Base-by-base conservation (phyloP, 2,329 filamentous ascomycete species). In the Zasmidium cellare region DNA sequence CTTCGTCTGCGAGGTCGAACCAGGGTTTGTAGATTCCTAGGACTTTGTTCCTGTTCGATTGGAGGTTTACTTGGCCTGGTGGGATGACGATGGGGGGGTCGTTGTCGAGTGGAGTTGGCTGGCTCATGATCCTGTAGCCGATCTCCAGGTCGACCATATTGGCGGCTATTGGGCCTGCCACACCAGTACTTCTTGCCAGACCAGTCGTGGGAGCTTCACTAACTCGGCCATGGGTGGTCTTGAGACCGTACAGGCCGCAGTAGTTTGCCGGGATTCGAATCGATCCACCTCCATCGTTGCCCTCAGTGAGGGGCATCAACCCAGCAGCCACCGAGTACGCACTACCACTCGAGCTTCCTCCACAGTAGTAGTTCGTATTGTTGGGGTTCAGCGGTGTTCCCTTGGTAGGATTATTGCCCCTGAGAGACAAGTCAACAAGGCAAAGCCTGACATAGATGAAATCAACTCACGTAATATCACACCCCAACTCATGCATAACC, bases 211-310 rank as follows among this genome's bases (percentile, higher is more conserved):
- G 88, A 2, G 79, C 77, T 50, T 61, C 79, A 46, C 83, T 82
- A 5, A 89, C 82, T 38, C 91, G 87, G 68, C 87, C 84, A 70
- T 94, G 88, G 0, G 85, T 87, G 1, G 90, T 80, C 74, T 96
- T 96, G 58, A 96, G 80, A 1, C 91, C 91, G 74, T 88, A 96
- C 20, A 91, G 77, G 50, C 91, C 90, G 71, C 90, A 94, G 76
- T 89, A 93, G 28, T 82, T 81, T 0, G 86, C 77, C 0, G 91
- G 91, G 38, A 94, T 84, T 41, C 91, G 86, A 56, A 91, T 83
- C 59, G 86, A 90, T 58, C 89, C 89, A 46, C 89, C 87, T 2
- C 87, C 87, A 68, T 92, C 89, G 3, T 87, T 87, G 38, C 89
- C 91, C 23, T 92, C 78, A 1, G 85, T 83, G 60, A 91, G 85